phyloP scores from a whole-genome alignment of 768 basidiomycete genomes.

The Tricholoma matsutake region DNA sequence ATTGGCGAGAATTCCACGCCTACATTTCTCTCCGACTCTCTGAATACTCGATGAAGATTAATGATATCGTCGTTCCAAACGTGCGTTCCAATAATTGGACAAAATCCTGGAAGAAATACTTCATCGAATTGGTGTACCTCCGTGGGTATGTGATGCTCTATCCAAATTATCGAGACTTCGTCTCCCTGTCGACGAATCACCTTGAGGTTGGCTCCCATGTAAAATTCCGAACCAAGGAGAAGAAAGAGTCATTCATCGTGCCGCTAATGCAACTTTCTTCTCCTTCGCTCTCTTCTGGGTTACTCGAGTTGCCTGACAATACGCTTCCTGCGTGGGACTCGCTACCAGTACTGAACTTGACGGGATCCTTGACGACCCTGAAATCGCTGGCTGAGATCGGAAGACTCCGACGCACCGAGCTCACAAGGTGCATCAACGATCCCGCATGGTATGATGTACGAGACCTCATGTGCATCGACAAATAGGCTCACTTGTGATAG shows the following conservation, averaged over 20 bases:
- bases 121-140: slow-evolving; percentile 81
- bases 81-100: slow-evolving; percentile 82
- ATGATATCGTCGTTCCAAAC: slow-evolving; percentile 56
- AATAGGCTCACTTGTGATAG: not conserved
- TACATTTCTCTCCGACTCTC: slow-evolving; percentile 74
- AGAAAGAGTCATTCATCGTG: slow-evolving; percentile 60
- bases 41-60: slow-evolving; percentile 39
- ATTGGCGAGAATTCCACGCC: slow-evolving; percentile 83
- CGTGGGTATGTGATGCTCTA: slow-evolving; percentile 88
- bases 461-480: slow-evolving; percentile 22
- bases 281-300: slow-evolving; percentile 16
- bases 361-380: slow-evolving; percentile 43
- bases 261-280: slow-evolving; percentile 60
- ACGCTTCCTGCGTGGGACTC: slow-evolving; percentile 47
- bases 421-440: slow-evolving; percentile 29
- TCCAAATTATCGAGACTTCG: slow-evolving; percentile 71
- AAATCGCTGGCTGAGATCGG: slow-evolving; percentile 33
- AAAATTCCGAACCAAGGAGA: slow-evolving; percentile 52
- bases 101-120: slow-evolving; percentile 85
- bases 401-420: slow-evolving; percentile 27
- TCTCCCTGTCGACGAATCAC: slow-evolving; percentile 87
- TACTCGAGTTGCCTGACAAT: slow-evolving; percentile 60
- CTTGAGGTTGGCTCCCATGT: slow-evolving; percentile 85
- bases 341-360: slow-evolving; percentile 71
- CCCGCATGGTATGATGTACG: slow-evolving; percentile 21